These are phyloP conservation scores for Alternaria alternata DNA, from an alignment of 2,329 filamentous ascomycete genomes.

Conservation along the genomic window DNA sequence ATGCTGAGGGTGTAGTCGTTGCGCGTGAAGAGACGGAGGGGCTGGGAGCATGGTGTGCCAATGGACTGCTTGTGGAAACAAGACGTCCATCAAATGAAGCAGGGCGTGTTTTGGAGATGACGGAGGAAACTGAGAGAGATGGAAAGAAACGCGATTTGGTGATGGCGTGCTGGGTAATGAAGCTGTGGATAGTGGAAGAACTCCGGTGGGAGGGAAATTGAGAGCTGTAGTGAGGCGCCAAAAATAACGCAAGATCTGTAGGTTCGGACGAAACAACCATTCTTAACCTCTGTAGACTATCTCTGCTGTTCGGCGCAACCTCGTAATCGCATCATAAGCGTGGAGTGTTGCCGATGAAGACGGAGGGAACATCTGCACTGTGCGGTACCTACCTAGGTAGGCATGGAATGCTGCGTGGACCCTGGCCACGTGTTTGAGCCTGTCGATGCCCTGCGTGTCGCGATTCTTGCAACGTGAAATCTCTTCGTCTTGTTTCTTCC, in stretches of 20 bases:
- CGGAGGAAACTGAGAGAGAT: conserved; percentile 12
- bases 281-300: not conserved
- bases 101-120: conserved; percentile 19
- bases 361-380: not conserved
- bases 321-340: not conserved
- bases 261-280: too few species aligned
- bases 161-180: conserved; percentile 39
- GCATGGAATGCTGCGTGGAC: not conserved
- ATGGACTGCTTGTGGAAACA: not conserved
- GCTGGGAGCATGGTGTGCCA: not conserved
- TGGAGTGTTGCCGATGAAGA: not conserved
- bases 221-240: not conserved
- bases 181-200: conserved; percentile 29
- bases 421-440: not conserved
- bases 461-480: not conserved
- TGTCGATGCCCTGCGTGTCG: conserved; percentile 1
- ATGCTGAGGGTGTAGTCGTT: conserved; percentile 24
- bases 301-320: not conserved
- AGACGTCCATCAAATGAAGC: not conserved
- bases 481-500: not conserved
- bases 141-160: conserved; percentile 29
- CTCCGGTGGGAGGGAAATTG: conserved; percentile 23
- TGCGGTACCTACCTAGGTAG: not conserved
- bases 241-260: not conserved
- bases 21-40: conserved; percentile 18